Evolutionary conservation across 495 filamentous ascomycete species (phyloP).

Genomic region (Hyphodiscus hymeniophilus): DNA sequence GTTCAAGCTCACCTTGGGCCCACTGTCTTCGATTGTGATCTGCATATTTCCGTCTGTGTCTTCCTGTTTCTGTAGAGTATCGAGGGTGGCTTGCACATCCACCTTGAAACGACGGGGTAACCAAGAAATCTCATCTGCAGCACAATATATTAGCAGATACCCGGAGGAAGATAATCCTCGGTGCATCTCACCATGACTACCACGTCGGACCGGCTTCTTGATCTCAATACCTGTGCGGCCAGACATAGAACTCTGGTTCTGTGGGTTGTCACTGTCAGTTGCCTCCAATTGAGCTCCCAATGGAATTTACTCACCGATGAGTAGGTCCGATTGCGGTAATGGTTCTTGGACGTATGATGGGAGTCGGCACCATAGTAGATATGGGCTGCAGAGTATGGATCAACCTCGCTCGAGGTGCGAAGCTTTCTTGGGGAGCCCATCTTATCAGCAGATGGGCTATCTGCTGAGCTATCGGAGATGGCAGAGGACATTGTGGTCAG

Average conservation of each 20-base stretch:
- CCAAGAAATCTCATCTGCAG: conserved; percentile 14
- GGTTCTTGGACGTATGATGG: conserved; percentile 23
- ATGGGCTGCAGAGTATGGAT: conserved; percentile 35
- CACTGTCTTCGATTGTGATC: conserved; percentile 92
- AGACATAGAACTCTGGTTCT: conserved; percentile 18
- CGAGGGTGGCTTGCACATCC: conserved; percentile 66
- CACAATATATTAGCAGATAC: neutral
- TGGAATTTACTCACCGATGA: conserved; percentile 29
- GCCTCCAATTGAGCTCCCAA: neutral
- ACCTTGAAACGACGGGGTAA: conserved; percentile 29
- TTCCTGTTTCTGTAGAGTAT: conserved; percentile 65
- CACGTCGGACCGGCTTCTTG: conserved; percentile 15
- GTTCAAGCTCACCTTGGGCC: conserved; percentile 68
- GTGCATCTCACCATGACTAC: conserved; percentile 20
- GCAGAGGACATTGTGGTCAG: too few species aligned
- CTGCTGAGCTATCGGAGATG: too few species aligned
- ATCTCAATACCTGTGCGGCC: conserved; percentile 6
- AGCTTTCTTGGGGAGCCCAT: conserved; percentile 5
- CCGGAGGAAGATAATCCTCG: neutral
- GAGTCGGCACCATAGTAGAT: conserved; percentile 37
- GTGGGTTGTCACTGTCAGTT: neutral
- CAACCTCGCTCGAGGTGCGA: conserved; percentile 24
- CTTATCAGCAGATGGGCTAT: neutral
- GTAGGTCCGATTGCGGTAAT: conserved; percentile 33
- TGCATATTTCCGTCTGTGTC: conserved; percentile 88